phyloP scores from a whole-genome alignment of 768 basidiomycete genomes.

The Tylopilus felleus region DNA sequence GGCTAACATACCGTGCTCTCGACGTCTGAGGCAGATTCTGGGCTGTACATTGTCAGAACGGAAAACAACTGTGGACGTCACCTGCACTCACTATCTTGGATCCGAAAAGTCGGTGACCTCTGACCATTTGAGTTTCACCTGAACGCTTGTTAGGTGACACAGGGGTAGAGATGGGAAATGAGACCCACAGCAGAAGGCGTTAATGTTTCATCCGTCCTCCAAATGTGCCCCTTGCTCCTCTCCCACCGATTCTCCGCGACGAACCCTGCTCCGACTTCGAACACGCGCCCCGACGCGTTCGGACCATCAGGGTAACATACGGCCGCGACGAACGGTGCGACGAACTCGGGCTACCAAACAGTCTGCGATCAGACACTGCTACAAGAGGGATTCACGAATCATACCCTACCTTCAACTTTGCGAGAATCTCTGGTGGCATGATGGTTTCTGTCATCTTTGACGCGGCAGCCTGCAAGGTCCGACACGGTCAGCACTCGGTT shows the following conservation, averaged over 20 bases:
- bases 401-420: conserved; percentile 63
- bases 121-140: conserved; percentile 83
- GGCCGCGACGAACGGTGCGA: conserved; percentile 89
- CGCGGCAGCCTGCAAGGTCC: conserved; percentile 64
- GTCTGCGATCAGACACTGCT: background rate
- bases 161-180: background rate
- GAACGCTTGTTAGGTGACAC: background rate
- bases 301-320: conserved; percentile 83
- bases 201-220: conserved; percentile 86
- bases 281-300: conserved; percentile 77
- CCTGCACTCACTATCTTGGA: conserved; percentile 55
- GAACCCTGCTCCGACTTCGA: conserved; percentile 92
- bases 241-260: conserved; percentile 93
- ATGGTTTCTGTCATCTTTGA: conserved; percentile 94
- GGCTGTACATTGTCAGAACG: conserved; percentile 42
- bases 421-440: conserved; percentile 92
- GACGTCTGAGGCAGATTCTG: conserved; percentile 58
- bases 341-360: conserved; percentile 64
- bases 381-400: background rate
- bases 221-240: conserved; percentile 79
- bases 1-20: conserved; percentile 47
- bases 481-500: background rate
- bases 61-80: background rate
- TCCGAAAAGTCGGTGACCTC: conserved; percentile 79
- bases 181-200: conserved; percentile 85